Base-by-base conservation (phyloP, 768 basidiomycete species). In the Collybiopsis confluens region DNA sequence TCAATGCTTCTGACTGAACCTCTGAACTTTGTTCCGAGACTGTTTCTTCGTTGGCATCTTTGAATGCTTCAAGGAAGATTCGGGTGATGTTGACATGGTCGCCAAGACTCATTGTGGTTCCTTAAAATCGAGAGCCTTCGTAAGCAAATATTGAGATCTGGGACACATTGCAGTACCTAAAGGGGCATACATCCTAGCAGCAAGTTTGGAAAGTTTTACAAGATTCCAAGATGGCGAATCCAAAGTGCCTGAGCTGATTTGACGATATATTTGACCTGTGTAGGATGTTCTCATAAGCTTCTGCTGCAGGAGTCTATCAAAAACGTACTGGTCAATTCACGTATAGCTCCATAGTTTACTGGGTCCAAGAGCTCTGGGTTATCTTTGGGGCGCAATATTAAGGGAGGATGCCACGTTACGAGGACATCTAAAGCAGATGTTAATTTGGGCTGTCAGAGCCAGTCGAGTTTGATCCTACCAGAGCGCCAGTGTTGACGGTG, bases 401-500 rank as follows among this genome's bases (percentile, higher is more conserved):
- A 73, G 0, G 89, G 87, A 15, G 79, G 73, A 58, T 90, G 85
- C 65, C 90, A 92, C 2, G 86, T 88, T 20, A 95, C 88, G 45
- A 95, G 69, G 16, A 94, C 90, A 61, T 94, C 91, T 53, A 3
- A 23, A 44, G 41, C 24, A n/a, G 8, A 23, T 11, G 18, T 24
- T 15, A 7, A 13, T 33, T 33, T 28, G 16, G 36, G 26, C 13
- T 11, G 43, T 33, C 15, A 13, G 13, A 13, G 42, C 26, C 18
- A 44, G 28, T 10, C 15, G 1, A 30, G 7, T 52, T 21, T n/a
- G n/a, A 10, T 42, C 43, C 20, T 35, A 53, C 43, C 52, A 9
- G 88, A 90, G 24, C 93, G 83, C 62, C 92, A 95, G 66, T 92
- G 85, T 62, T 93, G 83, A 38, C 89, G 79, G 66, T 91, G 90